A percentile compares a stretch with the other conserved stretches of the same genome.
Evolutionary conservation across 1,139 yeast species (phyloP).

Genomic region (Suhomyces wounanorum): DNA sequence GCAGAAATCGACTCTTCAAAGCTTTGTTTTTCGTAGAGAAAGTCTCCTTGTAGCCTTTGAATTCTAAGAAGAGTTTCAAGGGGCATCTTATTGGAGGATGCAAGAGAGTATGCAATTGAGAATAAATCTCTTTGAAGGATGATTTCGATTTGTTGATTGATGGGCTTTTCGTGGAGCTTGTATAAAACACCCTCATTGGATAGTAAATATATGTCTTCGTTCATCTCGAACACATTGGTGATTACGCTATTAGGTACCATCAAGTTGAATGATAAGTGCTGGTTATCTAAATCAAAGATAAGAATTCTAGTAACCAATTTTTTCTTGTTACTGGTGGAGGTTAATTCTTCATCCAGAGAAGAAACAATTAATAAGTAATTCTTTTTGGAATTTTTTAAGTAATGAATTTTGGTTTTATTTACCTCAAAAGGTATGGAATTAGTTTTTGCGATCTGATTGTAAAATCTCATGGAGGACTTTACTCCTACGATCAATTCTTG

Average conservation of each 20-base stretch:
- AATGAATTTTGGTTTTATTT: slow-evolving; percentile 55
- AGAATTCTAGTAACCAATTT: slow-evolving; percentile 49
- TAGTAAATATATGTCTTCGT: slow-evolving; percentile 60
- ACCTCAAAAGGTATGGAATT: slow-evolving; percentile 60
- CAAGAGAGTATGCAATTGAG: slow-evolving; percentile 72
- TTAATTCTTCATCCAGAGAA: slow-evolving; percentile 34
- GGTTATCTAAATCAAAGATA: slow-evolving; percentile 67
- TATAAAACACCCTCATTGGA: slow-evolving; percentile 78
- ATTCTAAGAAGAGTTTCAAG: slow-evolving; percentile 49
- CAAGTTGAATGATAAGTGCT: slow-evolving; percentile 69
- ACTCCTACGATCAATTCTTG: slow-evolving; percentile 56
- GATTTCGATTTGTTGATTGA: slow-evolving; percentile 68
- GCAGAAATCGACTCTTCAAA: slow-evolving; percentile 69
- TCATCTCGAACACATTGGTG: slow-evolving; percentile 52
- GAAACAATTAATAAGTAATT: slow-evolving; percentile 62
- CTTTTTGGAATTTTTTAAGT: slow-evolving; percentile 30
- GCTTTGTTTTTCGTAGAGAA: slow-evolving; percentile 64
- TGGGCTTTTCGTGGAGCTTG: slow-evolving; percentile 64
- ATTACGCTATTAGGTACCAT: slow-evolving; percentile 65
- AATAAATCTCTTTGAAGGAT: slow-evolving; percentile 72
- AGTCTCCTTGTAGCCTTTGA: slow-evolving; percentile 70
- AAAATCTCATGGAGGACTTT: slow-evolving; percentile 53
- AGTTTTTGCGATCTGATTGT: slow-evolving; percentile 56
- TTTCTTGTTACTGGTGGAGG: slow-evolving; percentile 11
- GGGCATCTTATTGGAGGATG: slow-evolving; percentile 48